Conservation (phyloP, 2,329 filamentous ascomycete genomes). For the Fusarium sp. region DNA sequence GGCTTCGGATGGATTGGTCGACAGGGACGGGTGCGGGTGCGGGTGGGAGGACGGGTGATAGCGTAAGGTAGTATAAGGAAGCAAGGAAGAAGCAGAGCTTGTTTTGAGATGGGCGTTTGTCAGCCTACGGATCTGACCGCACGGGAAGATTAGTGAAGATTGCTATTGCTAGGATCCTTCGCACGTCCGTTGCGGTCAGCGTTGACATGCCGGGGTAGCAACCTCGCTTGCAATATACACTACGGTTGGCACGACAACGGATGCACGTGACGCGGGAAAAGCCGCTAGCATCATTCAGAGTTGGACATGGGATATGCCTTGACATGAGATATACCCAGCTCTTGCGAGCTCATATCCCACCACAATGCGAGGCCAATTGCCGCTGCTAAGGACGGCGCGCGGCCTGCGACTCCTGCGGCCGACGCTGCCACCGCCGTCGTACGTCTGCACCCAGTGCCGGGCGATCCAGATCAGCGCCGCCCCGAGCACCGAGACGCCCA, state of each 20-base stretch:
- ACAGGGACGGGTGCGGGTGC: slow-evolving; percentile 2
- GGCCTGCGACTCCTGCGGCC: slow-evolving; percentile 45
- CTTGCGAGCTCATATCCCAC: slow-evolving; percentile 31
- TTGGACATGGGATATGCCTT: slow-evolving; percentile 16
- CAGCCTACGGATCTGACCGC: slow-evolving; percentile 43
- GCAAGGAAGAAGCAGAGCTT: slow-evolving; percentile 18
- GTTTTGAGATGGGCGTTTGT: slow-evolving; percentile 33
- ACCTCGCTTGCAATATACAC: neutral
- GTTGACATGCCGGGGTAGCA: neutral
- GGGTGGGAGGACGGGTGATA: neutral
- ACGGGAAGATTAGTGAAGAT: slow-evolving; percentile 36
- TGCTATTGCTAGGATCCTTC: slow-evolving; percentile 2
- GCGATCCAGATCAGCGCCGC: slow-evolving; percentile 72
- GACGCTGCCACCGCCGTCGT: slow-evolving; percentile 44
- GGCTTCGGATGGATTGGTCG: slow-evolving; percentile 23
- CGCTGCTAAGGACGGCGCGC: slow-evolving; percentile 53
- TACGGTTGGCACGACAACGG: slow-evolving; percentile 44
- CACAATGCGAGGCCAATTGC: slow-evolving; percentile 59
- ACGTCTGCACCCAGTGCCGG: slow-evolving; percentile 68
- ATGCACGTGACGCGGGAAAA: slow-evolving; percentile 49
- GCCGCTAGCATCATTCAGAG: slow-evolving; percentile 43
- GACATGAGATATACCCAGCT: slow-evolving; percentile 32
- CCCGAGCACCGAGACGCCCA: slow-evolving; percentile 67
- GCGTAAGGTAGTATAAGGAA: slow-evolving; percentile 16
- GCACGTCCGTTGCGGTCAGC: neutral